A percentile compares a stretch with the other conserved stretches of the same genome.
These are phyloP conservation scores for Blastobotrys terrestris DNA, from an alignment of 805 yeast genomes.

Conservation along the genomic window DNA sequence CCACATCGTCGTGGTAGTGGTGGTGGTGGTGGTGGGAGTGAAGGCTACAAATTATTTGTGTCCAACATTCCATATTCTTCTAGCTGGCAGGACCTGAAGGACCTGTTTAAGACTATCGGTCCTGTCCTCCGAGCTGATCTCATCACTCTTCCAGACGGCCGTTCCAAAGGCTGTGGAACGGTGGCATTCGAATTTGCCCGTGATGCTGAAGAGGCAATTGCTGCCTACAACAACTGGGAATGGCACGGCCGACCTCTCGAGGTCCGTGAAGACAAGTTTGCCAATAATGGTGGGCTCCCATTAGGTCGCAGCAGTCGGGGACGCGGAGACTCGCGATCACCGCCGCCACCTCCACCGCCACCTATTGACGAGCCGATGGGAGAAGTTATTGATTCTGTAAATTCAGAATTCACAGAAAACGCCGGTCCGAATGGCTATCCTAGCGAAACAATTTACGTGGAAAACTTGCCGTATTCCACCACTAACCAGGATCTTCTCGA, in stretches of 20 bases:
- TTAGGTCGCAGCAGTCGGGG: slow-evolving; percentile 7
- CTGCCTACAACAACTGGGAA: slow-evolving; percentile 58
- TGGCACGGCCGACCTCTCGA: slow-evolving; percentile 73
- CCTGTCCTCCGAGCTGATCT: slow-evolving; percentile 79
- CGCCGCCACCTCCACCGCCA: slow-evolving; percentile 10
- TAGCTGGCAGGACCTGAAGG: slow-evolving; percentile 81
- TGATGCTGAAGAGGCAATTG: slow-evolving; percentile 68
- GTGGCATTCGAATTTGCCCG: slow-evolving; percentile 62
- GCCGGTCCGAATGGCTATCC: slow-evolving; percentile 58
- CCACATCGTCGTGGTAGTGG: slow-evolving; percentile 8
- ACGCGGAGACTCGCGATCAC: slow-evolving; percentile 4
- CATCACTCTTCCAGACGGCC: slow-evolving; percentile 56
- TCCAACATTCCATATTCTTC: slow-evolving; percentile 79
- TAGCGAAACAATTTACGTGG: slow-evolving; percentile 57
- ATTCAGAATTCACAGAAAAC: slow-evolving; percentile 55
- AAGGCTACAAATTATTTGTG: slow-evolving; percentile 53
- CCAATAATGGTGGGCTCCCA: slow-evolving; percentile 10
- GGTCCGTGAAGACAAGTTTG: slow-evolving; percentile 64
- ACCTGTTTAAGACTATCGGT: slow-evolving; percentile 73
- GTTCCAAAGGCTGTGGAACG: slow-evolving; percentile 82
- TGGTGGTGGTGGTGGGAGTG: slow-evolving; percentile 19
- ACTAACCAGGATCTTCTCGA: slow-evolving; percentile 77
- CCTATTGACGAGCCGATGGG: slow-evolving; percentile 4
- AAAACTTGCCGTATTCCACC: slow-evolving; percentile 86
- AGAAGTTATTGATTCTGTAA: slow-evolving; percentile 10